These are phyloP conservation scores for Tuber calosporum DNA, from an alignment of 495 filamentous ascomycete species.

Conservation along the genomic window DNA sequence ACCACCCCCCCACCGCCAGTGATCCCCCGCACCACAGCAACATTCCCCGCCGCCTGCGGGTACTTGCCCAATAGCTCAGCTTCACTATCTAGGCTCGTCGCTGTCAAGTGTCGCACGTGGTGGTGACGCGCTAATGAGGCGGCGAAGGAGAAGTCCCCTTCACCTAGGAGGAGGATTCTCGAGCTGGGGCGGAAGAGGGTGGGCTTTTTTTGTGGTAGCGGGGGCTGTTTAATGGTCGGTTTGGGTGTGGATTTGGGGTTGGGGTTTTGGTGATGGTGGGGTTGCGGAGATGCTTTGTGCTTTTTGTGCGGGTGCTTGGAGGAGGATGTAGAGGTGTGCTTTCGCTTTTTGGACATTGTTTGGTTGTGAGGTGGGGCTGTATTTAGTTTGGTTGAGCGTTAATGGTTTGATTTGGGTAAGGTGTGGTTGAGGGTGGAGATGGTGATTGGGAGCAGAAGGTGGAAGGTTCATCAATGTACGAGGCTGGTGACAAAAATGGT, in stretches of 20 bases:
- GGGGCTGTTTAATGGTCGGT: conserved; percentile 16
- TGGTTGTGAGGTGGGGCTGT: background rate
- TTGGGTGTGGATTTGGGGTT: conserved; percentile 10
- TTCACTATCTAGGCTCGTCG: conserved; percentile 37
- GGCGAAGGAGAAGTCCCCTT: conserved; percentile 92
- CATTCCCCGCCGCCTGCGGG: conserved; percentile 59
- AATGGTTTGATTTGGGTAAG: background rate
- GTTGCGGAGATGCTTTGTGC: conserved; percentile 12
- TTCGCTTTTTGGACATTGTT: conserved; percentile 22
- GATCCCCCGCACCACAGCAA: conserved; percentile 6
- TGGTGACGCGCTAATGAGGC: conserved; percentile 65
- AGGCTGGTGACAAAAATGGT: too few relatives aligned
- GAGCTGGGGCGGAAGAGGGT: conserved; percentile 69
- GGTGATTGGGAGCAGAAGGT: background rate
- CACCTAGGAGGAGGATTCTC: conserved; percentile 75
- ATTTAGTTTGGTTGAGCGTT: background rate
- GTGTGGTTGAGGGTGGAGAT: background rate
- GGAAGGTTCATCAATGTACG: background rate
- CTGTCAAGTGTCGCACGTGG: conserved; percentile 57
- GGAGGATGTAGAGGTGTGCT: background rate
- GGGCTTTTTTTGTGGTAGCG: conserved; percentile 49
- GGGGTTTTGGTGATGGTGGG: conserved; percentile 11
- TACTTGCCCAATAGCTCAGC: conserved; percentile 56
- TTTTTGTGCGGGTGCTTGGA: conserved; percentile 10
- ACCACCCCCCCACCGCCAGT: background rate